Evolutionary conservation across 805 yeast species (phyloP), one percentile per base, ranked within the genome.

Genomic region (Suhomyces sp.): DNA sequence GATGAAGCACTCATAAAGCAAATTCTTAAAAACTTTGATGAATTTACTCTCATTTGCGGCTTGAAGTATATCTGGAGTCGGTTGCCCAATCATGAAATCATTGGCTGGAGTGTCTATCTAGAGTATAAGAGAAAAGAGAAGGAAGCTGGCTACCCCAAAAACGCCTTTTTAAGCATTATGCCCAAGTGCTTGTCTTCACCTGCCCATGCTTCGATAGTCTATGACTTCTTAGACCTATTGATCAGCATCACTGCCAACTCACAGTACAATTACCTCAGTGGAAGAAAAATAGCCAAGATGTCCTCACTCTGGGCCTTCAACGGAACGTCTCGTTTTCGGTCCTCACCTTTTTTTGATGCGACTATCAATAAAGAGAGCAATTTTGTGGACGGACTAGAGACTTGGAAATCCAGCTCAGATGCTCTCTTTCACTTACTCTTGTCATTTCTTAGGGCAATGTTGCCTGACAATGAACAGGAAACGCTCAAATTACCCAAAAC

Each of bases 291-390:
- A 15, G 78, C 94, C 10, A 85, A 87, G 57, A 79, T 91, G 83
- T 86, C 93, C 39, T 92, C 93, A 6, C 70, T 89, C 21, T 91
- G 97, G 97, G 97, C 96, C 0, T 91, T 91, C 61, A 80, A 83
- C 47, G 76, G 79, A 1, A 64, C 65, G 12, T 59, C 66, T 24
- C 60, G 58, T 44, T 62, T 57, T 44, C 58, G 58, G 48, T 66
- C 58, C 54, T 66, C 69, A 40, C 61, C 75, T 10, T 73, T 73
- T 44, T 72, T 62, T 51, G 72, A 72, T 51, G 77, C 79, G 1
- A 73, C 75, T 10, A 41, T 62, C 35, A 54, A 45, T 13, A 56
- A 59, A 53, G 78, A 73, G 51, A 59, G 61, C 48, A 64, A 61
- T 43, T 88, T 87, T 64, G 78, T 79, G 35, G 85, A 86, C 55